Base-by-base conservation (phyloP, 2,329 filamentous ascomycete species). In the Xylaria multiplex region DNA sequence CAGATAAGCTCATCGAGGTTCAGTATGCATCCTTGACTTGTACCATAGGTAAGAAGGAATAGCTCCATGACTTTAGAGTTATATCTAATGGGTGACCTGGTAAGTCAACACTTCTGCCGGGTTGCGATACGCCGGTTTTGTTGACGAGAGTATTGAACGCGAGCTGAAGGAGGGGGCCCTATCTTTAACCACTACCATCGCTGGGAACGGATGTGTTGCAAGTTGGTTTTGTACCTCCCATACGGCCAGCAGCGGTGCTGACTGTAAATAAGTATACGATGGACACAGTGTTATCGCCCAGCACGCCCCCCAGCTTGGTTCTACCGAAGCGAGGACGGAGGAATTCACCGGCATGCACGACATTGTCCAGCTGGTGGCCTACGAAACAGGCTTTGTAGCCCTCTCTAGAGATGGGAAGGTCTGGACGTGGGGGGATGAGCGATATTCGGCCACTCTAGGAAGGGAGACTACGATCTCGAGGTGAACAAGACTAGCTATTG, bases 401-500 rank as follows among this genome's bases (percentile, higher is more conserved):
- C 76, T 87, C 6, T 76, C 81, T 1, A 62, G 79, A 0, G 73
- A 80, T 11, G 82, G 81, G n/a, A 73, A 76, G 1, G 83, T 87
- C 30, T 82, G 79, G 68, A 85, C 84, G 0, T 81, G 83, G 75
- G 89, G 89, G 7, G 89, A 91, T 70, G 77, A 82, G 53, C 84
- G 89, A 16, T 90, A 87, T 70, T 77, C 79, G 32, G 79, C 82
- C 42, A 87, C 85, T 62, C 82, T 91, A 0, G 88, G 85, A 5
- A 82, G 89, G 19, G 78, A 83, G 2, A 73, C 81, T 4, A 76
- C 78, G 6, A 70, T 74, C 2, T 74, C 78, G 5, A 78, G 72
- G 79, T 84, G 71, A 67, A 42, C 8, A 50, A 19, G 50, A 37
- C 14, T 24, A 8, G 14, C 16, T 35, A 6, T 27, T 27, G 22